Percentiles rank a stretch among this genome's conserved stretches.
Conservation (phyloP, 169 alveolate species). For the Plasmodium sp. region DNA sequence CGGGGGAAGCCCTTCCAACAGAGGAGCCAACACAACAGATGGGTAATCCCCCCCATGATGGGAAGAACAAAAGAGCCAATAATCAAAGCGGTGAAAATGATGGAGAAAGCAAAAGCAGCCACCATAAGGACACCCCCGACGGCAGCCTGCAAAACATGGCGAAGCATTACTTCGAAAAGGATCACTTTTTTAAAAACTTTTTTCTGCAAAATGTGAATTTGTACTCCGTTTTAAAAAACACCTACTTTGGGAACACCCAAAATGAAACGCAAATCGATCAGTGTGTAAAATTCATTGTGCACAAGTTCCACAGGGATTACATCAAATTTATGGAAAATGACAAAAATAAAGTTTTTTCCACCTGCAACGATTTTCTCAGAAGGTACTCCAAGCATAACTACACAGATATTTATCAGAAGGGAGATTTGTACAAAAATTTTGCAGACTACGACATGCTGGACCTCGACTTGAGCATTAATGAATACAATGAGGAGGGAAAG, state of each 20-base stretch:
- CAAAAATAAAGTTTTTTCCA: not conserved
- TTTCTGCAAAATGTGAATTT: constrained; percentile 49
- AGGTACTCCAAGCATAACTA: not conserved
- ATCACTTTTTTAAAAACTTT: constrained; percentile 9
- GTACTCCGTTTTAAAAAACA: constrained; percentile 30
- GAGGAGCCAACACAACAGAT: not conserved
- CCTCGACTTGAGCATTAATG: not conserved
- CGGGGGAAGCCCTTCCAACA: not conserved
- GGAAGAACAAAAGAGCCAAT: not conserved
- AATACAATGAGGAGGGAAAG: not conserved
- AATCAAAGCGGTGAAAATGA: not conserved
- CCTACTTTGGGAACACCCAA: constrained; percentile 1
- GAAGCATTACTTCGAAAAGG: constrained; percentile 35
- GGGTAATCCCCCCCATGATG: not conserved
- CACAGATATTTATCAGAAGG: not conserved
- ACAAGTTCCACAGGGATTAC: constrained; percentile 21
- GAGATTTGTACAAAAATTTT: not conserved
- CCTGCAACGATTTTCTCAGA: not conserved
- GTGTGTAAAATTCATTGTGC: not conserved
- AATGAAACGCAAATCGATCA: constrained; percentile 1
- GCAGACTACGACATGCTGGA: not conserved
- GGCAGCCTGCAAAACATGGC: not conserved
- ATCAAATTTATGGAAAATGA: not conserved
- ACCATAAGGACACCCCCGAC: not conserved
- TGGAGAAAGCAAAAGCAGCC: not conserved